Base-by-base conservation (phyloP, 768 basidiomycete genomes). In the Podaxis carcinomalis region DNA sequence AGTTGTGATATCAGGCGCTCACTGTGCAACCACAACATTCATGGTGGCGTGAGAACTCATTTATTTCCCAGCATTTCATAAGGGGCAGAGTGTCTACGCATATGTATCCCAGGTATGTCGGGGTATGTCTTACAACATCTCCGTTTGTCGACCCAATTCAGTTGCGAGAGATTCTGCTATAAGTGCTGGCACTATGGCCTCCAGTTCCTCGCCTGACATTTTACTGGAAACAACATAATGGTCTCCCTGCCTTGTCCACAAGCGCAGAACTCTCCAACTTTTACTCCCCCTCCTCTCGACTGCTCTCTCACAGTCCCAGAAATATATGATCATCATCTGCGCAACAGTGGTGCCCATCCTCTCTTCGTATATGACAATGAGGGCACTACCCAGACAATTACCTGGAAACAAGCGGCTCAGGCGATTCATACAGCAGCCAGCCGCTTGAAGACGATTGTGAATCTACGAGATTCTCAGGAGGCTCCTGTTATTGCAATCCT, bases 261-360 rank as follows among this genome's bases (percentile, higher is more conserved):
- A 36, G 63, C 63, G 1, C 40, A 35, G 5, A 13, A 19, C 40
- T 51, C 53, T 25, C 42, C 54, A 10, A 57, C 56, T 25, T 65
- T 63, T 40, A 44, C 59, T 39, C 60, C 70, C 1, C 76, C 76
- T 19, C 74, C 74, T 1, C 59, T 74, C 25, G 74, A 75, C 59
- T 69, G 70, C 23, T 67, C 66, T 9, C 64, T 77, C 6, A 66
- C 67, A 11, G 27, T 75, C 2, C 70, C 74, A n/a, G 73, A 76
- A 49, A 63, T 77, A 5, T 72, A 66, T 53, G 75, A 77, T 49
- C 73, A 64, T 44, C 72, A 77, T 39, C 49, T 55, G 19, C n/a
- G 46, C 19, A 44, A 69, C 44, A 73, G 67, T 47, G 65, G 72
- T 7, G n/a, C 23, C 14, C 71, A 76, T 49, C 68, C 74, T 19